Evolutionary conservation across 495 filamentous ascomycete genomes (phyloP).

Genomic region (Penicillium waksmanii): DNA sequence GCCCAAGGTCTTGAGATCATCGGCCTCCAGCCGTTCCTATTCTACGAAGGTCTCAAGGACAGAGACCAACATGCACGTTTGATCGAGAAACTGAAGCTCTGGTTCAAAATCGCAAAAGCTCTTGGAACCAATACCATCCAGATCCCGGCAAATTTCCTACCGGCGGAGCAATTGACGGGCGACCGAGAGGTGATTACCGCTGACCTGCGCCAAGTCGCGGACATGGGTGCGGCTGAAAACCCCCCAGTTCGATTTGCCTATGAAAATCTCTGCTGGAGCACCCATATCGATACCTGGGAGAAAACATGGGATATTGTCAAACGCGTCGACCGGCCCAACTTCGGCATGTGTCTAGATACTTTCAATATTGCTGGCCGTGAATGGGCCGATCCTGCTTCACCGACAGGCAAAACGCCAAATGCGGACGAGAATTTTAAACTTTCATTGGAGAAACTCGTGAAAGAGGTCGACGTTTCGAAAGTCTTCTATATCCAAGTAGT

Average conservation of each 20-base stretch:
- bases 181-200: slow-evolving; percentile 61
- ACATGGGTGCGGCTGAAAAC: slow-evolving; percentile 25
- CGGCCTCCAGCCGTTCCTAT: slow-evolving; percentile 70
- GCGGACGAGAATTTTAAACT: slow-evolving; percentile 58
- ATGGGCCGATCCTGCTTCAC: slow-evolving; percentile 65
- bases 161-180: slow-evolving; percentile 52
- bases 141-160: slow-evolving; percentile 68
- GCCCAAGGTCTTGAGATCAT: slow-evolving; percentile 39
- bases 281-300: slow-evolving; percentile 67
- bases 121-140: slow-evolving; percentile 66
- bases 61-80: slow-evolving; percentile 54
- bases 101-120: slow-evolving; percentile 64
- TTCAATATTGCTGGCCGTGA: slow-evolving; percentile 74
- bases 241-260: slow-evolving; percentile 68
- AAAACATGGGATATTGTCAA: slow-evolving; percentile 64
- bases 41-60: slow-evolving; percentile 71
- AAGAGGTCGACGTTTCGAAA: slow-evolving; percentile 60
- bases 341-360: slow-evolving; percentile 74
- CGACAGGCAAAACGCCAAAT: slow-evolving; percentile 54
- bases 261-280: slow-evolving; percentile 70
- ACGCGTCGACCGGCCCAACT: slow-evolving; percentile 66
- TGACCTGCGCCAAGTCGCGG: slow-evolving; percentile 57
- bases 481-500: slow-evolving; percentile 76
- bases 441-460: slow-evolving; percentile 59
- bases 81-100: slow-evolving; percentile 62